Base-by-base conservation (phyloP, 2,329 filamentous ascomycete genomes). In the Fusarium sp. region DNA sequence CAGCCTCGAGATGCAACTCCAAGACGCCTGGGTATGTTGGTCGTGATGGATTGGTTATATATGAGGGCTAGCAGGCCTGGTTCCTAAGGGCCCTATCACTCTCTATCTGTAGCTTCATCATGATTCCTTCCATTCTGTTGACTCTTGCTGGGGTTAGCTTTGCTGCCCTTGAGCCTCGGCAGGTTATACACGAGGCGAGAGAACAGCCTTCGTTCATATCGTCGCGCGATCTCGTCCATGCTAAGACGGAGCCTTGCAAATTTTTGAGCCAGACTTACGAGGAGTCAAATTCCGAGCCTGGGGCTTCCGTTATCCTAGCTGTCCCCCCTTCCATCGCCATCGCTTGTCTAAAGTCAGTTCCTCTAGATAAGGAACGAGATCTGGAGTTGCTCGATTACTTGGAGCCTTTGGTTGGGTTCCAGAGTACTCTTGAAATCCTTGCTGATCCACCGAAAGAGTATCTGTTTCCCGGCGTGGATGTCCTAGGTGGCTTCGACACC, bases 331-430 rank as follows among this genome's bases (percentile, higher is more conserved):
- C 71, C 8, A 46, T 69, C 6, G 71, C 61, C 3, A 56, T 74
- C 26, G 66, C 70, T 3, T 74, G 71, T 44, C 60, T 74, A 43
- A 74, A 74, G 41, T 73, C 70, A 11, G 63, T 74, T 22, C 71
- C 71, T 13, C 43, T 74, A 19, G 68, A 70, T 14, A 74, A 71
- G 57, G 40, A 73, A 32, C 62, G 71, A 7, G 71, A 74, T 22
- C 59, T 74, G 32, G 68, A 62, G 22, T 41, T 74, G 17, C 46
- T 74, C 5, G 68, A 74, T 14, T 74, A 70, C 15, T 43, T 74
- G 1, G 40, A 63, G 5, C 71, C 71, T 14, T 48, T 63, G 15
- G 35, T 74, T 7, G 26, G 44, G 3, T 73, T 74, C 11, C 71
- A 74, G 14, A 73, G 61, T 53, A 74, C 71, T 2, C 55, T 74